A percentile compares a stretch with the other conserved stretches of the same genome.
These are phyloP conservation scores for Peltaster fructicola DNA, from an alignment of 2,329 filamentous ascomycete genomes.

Conservation along the genomic window DNA sequence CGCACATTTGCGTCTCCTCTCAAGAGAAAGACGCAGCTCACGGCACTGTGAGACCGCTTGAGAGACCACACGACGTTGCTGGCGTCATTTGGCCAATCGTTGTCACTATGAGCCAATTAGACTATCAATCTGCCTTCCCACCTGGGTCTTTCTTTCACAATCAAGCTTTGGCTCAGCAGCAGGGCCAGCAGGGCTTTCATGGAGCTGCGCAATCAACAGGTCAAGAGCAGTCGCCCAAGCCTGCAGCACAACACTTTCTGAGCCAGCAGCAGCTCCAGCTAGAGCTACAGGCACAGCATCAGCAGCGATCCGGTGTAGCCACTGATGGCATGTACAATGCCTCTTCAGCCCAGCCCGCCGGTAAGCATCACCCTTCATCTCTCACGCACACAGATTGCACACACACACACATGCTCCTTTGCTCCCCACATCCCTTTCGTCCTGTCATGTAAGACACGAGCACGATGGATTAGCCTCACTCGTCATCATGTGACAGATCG, in stretches of 20 bases:
- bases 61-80: too few species aligned
- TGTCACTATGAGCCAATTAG: constrained; percentile 5
- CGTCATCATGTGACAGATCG: too few species aligned
- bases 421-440: constrained; percentile 1
- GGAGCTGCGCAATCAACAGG: constrained; percentile 9
- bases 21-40: too few species aligned
- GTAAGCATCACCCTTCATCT: constrained; percentile 8
- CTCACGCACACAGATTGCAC: not conserved
- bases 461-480: too few species aligned
- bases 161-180: constrained; percentile 10
- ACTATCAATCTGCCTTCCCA: constrained; percentile 6
- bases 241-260: constrained; percentile 27
- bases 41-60: too few species aligned
- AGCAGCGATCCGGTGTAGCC: not conserved
- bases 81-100: too few species aligned
- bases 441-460: constrained; percentile 2
- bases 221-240: constrained; percentile 23
- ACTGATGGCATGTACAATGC: too few species aligned
- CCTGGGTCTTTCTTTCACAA: constrained; percentile 9
- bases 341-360: constrained; percentile 6
- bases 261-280: constrained; percentile 9
- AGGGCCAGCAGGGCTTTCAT: not conserved
- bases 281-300: constrained; percentile 9
- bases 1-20: too few species aligned
- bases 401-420: not conserved